These are phyloP conservation scores for Plasmopara viticola DNA, from an alignment of 352 stramenopile species.

Conservation along the genomic window DNA sequence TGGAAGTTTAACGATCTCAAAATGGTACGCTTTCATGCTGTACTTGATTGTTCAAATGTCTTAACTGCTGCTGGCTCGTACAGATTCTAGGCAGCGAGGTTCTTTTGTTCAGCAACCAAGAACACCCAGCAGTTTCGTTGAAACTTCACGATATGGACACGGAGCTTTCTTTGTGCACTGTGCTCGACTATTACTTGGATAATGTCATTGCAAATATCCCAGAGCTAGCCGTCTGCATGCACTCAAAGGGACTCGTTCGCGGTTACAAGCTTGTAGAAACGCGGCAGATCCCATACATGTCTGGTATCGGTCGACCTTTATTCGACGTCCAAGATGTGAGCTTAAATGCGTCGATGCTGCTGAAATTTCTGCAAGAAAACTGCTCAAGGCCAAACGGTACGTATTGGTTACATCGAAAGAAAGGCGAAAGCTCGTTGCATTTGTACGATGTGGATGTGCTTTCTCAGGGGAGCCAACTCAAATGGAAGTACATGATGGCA, in stretches of 20 bases:
- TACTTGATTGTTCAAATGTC: neutral
- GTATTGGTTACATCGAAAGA: slow-evolving; percentile 77
- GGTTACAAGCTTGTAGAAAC: slow-evolving; percentile 84
- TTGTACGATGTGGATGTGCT: slow-evolving; percentile 82
- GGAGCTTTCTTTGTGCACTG: slow-evolving; percentile 71
- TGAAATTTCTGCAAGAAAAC: slow-evolving; percentile 84
- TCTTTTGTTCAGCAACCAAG: slow-evolving; percentile 76
- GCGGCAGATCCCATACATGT: slow-evolving; percentile 78
- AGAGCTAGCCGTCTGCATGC: slow-evolving; percentile 81
- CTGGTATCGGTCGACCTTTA: slow-evolving; percentile 41
- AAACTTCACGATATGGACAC: slow-evolving; percentile 84
- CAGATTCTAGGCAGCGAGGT: slow-evolving; percentile 79
- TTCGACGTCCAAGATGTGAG: slow-evolving; percentile 85
- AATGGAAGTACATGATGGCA: slow-evolving; percentile 90
- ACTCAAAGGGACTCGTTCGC: slow-evolving; percentile 77
- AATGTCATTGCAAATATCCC: slow-evolving; percentile 87
- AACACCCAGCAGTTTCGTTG: slow-evolving; percentile 77
- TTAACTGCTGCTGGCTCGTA: neutral
- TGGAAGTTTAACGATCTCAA: slow-evolving; percentile 86
- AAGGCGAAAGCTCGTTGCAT: slow-evolving; percentile 71
- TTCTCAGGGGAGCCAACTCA: slow-evolving; percentile 75
- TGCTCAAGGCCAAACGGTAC: slow-evolving; percentile 77
- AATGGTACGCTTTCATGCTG: slow-evolving; percentile 39
- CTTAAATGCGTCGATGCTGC: slow-evolving; percentile 80
- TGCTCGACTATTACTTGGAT: slow-evolving; percentile 84